Base-by-base conservation (phyloP, 1,139 yeast species). In the Suhomyces coccinellae region DNA sequence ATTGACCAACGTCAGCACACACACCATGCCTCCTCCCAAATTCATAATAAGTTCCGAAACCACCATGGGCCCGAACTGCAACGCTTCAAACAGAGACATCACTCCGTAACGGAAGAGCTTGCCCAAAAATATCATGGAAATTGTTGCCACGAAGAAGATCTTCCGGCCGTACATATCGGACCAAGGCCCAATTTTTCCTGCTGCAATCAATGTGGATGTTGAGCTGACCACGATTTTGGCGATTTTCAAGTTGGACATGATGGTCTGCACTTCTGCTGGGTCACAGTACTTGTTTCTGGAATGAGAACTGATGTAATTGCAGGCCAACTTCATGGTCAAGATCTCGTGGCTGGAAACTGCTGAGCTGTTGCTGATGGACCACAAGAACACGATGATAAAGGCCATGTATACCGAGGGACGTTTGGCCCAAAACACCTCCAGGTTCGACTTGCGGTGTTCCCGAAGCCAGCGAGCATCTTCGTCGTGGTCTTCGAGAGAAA, bases 121-220 rank as follows among this genome's bases (percentile, higher is more conserved):
- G 0, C 72, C 66, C 8, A 70, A 37, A 2, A 65, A 47, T 14
- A 67, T 47, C 15, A 24, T 27, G 20, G 36, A 30, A 26, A 48
- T 20, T 46, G 69, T 66, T 5, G 75, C 36, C 6, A 76, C 52
- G 15, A 83, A 51, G 29, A 80, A 69, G 2, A 56, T 67, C 49
- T 71, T 78, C 38, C 95, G 67, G 0, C 95, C 95, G 48, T 75
- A 69, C 36, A 75, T 66, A 61, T 87, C 95, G 4, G 88, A 80
- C 29, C 80, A 56, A n/a, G 79, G 75, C 0, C 89, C 88, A 10
- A 82, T 58, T 51, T 76, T 74, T 3, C 76, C 74, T 50, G 73
- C 63, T 3, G 77, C 75, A 6, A 73, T 44, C 36, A 75, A 59
- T 53, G 66, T 65, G 14, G 67, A 54, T 4, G 64, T 43, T 6